Conservation (phyloP, 2,329 filamentous ascomycete species). For the Magnaporthiopsis rhizophila region DNA sequence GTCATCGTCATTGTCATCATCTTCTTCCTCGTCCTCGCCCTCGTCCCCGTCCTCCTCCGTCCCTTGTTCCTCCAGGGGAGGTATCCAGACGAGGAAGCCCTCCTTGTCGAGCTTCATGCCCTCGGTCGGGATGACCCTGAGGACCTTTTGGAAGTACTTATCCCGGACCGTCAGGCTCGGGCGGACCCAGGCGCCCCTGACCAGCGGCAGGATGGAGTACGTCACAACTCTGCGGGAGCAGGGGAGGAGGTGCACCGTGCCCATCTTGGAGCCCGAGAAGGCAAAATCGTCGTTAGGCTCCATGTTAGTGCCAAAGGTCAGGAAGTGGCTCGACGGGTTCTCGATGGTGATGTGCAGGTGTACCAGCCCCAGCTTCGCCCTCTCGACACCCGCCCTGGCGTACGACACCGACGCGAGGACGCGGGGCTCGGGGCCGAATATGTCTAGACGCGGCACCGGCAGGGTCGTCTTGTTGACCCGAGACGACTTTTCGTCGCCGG, state of each 20-base stretch:
- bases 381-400: conserved; percentile 14
- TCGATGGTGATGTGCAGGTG: conserved; percentile 62
- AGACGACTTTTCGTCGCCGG: conserved; percentile 18
- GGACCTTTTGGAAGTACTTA: conserved; percentile 86
- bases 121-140: conserved; percentile 73
- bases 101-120: conserved; percentile 65
- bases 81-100: conserved; percentile 56
- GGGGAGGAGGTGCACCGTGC: conserved; percentile 72
- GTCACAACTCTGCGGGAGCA: conserved; percentile 66
- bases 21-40: conserved; percentile 3
- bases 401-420: conserved; percentile 59
- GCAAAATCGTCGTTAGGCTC: conserved; percentile 89
- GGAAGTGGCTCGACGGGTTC: conserved; percentile 88
- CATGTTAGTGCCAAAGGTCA: conserved; percentile 89
- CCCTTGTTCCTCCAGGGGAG: conserved; percentile 28
- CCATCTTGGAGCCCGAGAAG: conserved; percentile 81
- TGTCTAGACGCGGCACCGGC: conserved; percentile 68
- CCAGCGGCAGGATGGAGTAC: conserved; percentile 66
- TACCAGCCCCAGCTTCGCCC: conserved; percentile 23
- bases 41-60: conserved; percentile 8
- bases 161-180: conserved; percentile 74
- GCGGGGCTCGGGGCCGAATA: conserved; percentile 78
- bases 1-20: neutral
- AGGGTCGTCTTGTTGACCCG: conserved; percentile 57
- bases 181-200: conserved; percentile 57